Evolutionary conservation across 805 yeast species (phyloP).

Genomic region (Zygotorulaspora danielsina): DNA sequence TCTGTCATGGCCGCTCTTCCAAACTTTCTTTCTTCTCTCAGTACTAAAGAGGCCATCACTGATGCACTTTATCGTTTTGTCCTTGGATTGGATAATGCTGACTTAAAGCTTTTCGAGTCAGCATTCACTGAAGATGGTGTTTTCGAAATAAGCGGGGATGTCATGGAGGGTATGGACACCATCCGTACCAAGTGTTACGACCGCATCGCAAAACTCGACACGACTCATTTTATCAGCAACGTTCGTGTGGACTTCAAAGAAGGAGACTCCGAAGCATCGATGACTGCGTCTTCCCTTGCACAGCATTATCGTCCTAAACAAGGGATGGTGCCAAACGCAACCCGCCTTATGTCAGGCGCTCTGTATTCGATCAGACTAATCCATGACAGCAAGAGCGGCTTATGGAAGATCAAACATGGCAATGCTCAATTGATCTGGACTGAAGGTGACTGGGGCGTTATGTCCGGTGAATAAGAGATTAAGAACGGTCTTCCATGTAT

Average conservation of each 20-base stretch:
- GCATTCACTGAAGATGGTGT: constrained; percentile 3
- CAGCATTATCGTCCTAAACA: constrained; percentile 7
- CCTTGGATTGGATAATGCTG: constrained; percentile 5
- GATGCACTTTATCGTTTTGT: constrained; percentile 7
- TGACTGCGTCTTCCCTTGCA: constrained; percentile 7
- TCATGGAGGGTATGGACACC: constrained; percentile 1
- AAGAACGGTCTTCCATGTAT: too few relatives aligned
- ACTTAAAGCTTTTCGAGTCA: constrained; percentile 5
- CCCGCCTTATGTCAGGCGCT: constrained; percentile 2
- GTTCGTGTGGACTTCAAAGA: constrained; percentile 8
- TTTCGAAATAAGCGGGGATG: constrained; percentile 4
- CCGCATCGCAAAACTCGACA: constrained; percentile 3
- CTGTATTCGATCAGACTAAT: constrained; percentile 2
- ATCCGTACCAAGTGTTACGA: constrained; percentile 5
- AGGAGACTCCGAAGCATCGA: neutral
- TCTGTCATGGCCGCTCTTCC: too few relatives aligned
- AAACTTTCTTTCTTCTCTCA: constrained; percentile 2
- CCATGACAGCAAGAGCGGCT: constrained; percentile 1
- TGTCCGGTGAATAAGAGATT: constrained; percentile 2
- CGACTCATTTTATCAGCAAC: constrained; percentile 7
- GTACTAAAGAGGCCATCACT: constrained; percentile 6
- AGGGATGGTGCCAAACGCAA: constrained; percentile 4
- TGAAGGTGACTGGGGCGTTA: constrained; percentile 9
- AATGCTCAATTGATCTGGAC: constrained; percentile 5
- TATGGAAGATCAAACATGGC: constrained; percentile 6